Evolutionary conservation across 1,284 basidiomycete genomes (phyloP), one percentile per base, ranked within the genome.

Genomic region (Mycosarcoma mackinlayi): DNA sequence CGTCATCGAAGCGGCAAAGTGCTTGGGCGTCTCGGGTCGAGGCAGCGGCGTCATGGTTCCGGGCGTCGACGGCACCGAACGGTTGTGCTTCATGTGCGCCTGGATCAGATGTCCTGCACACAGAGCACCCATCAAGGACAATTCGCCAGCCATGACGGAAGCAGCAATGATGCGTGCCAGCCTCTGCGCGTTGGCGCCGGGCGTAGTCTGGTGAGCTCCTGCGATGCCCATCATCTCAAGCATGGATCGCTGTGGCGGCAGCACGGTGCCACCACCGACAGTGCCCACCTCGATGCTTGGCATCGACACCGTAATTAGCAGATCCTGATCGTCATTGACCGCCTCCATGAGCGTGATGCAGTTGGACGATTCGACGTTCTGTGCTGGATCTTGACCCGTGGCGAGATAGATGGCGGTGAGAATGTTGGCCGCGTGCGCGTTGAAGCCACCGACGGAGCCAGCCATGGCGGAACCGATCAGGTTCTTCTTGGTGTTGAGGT

Each of bases 261-360:
- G 54, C 10, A 74, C 64, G 0, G 95, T 98, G 35, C 95, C 95
- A 39, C 95, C 95, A 34, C 95, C 95, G 34, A 98, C 90, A 23
- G 95, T 98, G n/a, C 82, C 82, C 16, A 83, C 82, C 47, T 83
- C 82, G 53, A 83, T 83, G 37, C 76, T 80, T 6, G 81, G 81
- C 82, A 83, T 82, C 38, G 75, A 77, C 9, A 80, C 78, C 3
- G 78, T 78, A 44, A 82, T 70, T 52, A 98, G 87, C 6, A 98
- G 87, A 83, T 99, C 96, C 77, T 92, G 86, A 57, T 90, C 93
- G 73, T 91, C 88, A 85, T 97, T 97, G 38, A 88, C 89, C 16
- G 94, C 89, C 84, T 99, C 96, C 94, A 98, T 98, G 48, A 96
- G 85, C 7, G 94, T 98, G 86, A 99, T 97, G 84, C 96, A 99